Evolutionary conservation across 1,139 yeast species (phyloP).

Genomic region (Geotrichum bryndzae): DNA sequence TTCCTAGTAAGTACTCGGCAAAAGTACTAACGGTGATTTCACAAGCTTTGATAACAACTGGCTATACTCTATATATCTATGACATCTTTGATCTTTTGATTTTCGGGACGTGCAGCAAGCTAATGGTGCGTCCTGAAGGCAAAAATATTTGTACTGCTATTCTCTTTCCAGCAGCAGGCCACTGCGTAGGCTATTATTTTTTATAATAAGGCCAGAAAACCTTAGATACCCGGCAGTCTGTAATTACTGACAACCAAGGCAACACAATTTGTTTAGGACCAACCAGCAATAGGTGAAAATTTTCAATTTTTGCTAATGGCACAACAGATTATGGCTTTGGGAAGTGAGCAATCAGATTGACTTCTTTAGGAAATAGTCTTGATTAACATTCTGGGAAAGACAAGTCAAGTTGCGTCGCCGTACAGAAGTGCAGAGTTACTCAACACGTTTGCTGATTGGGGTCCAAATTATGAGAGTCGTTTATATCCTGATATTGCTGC

Average conservation of each 20-base stretch:
- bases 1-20: conserved; percentile 4
- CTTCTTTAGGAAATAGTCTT: not conserved
- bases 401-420: not conserved
- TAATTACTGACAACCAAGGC: conserved; percentile 10
- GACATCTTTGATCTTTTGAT: conserved; percentile 12
- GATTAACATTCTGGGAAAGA: conserved; percentile 1
- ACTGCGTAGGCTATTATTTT: conserved; percentile 7
- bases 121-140: not conserved
- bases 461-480: conserved; percentile 24
- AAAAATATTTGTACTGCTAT: conserved; percentile 7
- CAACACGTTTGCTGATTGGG: conserved; percentile 22
- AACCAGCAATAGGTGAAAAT: conserved; percentile 5
- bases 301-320: conserved; percentile 10
- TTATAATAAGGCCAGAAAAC: conserved; percentile 8
- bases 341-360: conserved; percentile 8
- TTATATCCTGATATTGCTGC: conserved; percentile 25
- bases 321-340: conserved; percentile 13
- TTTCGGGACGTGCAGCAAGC: conserved; percentile 7
- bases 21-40: not conserved
- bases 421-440: conserved; percentile 12
- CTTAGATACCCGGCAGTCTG: conserved; percentile 17
- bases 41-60: conserved; percentile 12
- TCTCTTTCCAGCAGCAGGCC: conserved; percentile 12
- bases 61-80: conserved; percentile 3
- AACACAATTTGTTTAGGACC: conserved; percentile 10